phyloP scores from a whole-genome alignment of 495 filamentous ascomycete genomes.

The Xanthoparmelia taractica region DNA sequence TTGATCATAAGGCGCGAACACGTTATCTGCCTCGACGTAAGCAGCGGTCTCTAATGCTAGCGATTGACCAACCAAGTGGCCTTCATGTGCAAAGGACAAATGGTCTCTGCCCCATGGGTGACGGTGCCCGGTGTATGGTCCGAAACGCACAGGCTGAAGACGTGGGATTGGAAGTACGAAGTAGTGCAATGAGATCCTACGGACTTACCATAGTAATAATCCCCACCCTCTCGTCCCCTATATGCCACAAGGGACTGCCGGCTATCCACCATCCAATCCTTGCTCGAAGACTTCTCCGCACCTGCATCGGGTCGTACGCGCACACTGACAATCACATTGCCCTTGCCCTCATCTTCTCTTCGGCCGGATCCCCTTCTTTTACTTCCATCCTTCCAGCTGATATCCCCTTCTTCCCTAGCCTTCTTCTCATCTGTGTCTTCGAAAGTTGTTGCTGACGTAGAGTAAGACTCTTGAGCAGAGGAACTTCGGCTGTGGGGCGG shows the following conservation, averaged over 20 bases:
- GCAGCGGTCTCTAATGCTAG: neutral
- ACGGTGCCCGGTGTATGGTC: neutral
- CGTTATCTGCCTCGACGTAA: conserved; percentile 61
- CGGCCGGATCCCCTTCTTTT: conserved; percentile 31
- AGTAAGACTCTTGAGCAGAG: conserved; percentile 83
- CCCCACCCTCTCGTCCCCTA: conserved; percentile 79
- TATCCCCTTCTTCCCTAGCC: conserved; percentile 35
- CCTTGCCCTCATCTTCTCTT: conserved; percentile 62
- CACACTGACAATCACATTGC: conserved; percentile 94
- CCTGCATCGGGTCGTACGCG: conserved; percentile 77
- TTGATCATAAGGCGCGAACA: conserved; percentile 85
- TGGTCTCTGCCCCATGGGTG: neutral
- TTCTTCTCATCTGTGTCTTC: conserved; percentile 57
- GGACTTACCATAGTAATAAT: conserved; percentile 80
- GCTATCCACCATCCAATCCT: conserved; percentile 93
- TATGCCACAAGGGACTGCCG: conserved; percentile 73
- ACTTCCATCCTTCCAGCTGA: conserved; percentile 32
- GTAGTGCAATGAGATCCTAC: neutral
- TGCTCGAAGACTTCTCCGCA: conserved; percentile 54
- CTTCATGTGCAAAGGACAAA: neutral
- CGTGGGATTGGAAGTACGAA: neutral
- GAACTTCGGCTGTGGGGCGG: conserved; percentile 83
- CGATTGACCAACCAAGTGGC: neutral
- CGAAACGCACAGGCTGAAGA: neutral
- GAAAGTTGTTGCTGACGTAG: conserved; percentile 80